These are phyloP conservation scores for Ganoderma leucocontextum DNA, from an alignment of 1,284 basidiomycete species.

Conservation along the genomic window DNA sequence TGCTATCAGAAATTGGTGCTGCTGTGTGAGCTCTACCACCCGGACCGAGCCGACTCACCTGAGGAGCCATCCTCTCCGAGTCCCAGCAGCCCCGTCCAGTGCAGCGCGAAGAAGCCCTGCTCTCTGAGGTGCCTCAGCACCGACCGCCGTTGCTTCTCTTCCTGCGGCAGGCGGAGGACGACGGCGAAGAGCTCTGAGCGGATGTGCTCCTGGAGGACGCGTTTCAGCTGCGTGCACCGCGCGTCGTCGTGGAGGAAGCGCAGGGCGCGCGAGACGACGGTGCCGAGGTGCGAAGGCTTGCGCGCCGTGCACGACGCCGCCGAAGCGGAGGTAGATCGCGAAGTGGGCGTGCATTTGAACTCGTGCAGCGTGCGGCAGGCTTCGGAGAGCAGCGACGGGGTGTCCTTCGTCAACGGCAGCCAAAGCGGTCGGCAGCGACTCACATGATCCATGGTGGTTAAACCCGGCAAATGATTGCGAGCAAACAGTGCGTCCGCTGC, in stretches of 20 bases:
- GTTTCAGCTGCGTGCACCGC: neutral
- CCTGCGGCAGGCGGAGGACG: neutral
- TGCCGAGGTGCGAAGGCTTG: neutral
- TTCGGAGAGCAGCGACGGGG: neutral
- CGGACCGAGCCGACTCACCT: neutral
- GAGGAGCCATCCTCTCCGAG: neutral
- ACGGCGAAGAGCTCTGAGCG: neutral
- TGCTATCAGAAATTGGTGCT: neutral
- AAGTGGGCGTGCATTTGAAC: constrained; percentile 1
- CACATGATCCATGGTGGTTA: neutral
- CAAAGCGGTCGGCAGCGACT: neutral
- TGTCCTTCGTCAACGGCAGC: neutral
- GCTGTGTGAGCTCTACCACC: neutral
- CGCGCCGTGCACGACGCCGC: neutral
- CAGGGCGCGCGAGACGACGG: neutral
- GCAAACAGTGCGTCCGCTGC: neutral
- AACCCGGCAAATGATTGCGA: neutral
- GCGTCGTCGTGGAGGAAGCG: neutral
- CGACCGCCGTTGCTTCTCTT: neutral
- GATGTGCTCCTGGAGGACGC: neutral
- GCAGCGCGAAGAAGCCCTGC: constrained; percentile 4
- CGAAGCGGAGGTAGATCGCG: neutral
- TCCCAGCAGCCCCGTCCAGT: constrained; percentile 3
- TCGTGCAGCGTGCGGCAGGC: neutral
- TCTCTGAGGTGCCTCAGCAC: neutral